Evolutionary conservation across 805 yeast genomes (phyloP), one percentile per base, ranked within the genome.

Genomic region (Spathaspora sp.): DNA sequence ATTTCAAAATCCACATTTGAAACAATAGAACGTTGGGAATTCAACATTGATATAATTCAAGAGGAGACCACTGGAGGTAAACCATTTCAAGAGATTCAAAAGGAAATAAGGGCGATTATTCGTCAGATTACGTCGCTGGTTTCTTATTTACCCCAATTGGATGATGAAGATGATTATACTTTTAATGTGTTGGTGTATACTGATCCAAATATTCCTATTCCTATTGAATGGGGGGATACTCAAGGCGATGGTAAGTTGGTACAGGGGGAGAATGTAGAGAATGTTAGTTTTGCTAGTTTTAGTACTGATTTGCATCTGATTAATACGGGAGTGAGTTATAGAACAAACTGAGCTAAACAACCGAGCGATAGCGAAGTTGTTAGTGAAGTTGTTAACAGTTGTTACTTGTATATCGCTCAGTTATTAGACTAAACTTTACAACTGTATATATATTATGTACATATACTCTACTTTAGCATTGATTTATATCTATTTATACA

Each of bases 61-160:
- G 48, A 4, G 57, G 50, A 11, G 58, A 54, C n/a, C 46, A 47
- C 12, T 51, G 29, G 1, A 6, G 50, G 55, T 12, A 77, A 73
- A 55, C 56, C 70, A 20, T 70, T 61, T 31, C 81, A 76, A 2
- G 79, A 78, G 31, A 80, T 85, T 2, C 92, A 87, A 57, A 73
- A 69, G 48, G 94, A 90, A 57, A 89, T 91, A n/a, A 93, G 89
- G 65, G 82, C 90, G 0, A 84, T 92, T 5, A 83, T 92, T 40
- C 79, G 97, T 49, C 97, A 92, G 59, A 87, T 92, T 48, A 89
- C 96, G 0, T 89, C 96, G 0, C 85, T 94, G 42, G 89, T 88
- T 1, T 82, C 97, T 0, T 90, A 91, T 63, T 74, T 92, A 42
- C 98, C 98, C 0, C 78, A 86, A 20, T 69, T 92, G 28, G 61